Evolutionary conservation across 352 stramenopile genomes (phyloP), one percentile per base, ranked within the genome.

Genomic region (Achlya hypogyna): DNA sequence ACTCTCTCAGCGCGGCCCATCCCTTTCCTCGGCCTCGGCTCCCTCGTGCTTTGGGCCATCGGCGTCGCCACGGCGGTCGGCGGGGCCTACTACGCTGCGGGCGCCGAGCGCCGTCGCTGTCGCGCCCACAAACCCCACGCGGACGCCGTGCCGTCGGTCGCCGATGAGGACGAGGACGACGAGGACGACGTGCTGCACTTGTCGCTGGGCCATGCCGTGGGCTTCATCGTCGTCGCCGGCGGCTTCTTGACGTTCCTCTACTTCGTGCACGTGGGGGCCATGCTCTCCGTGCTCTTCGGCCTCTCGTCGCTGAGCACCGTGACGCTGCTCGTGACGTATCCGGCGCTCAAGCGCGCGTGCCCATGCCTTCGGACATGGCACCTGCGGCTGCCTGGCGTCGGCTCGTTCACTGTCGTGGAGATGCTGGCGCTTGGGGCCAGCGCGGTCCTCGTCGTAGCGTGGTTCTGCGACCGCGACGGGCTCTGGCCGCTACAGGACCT

Each of bases 401-500:
- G 64, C 20, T 28, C 34, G 20, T 16, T 82, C 1, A 72, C 71
- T 14, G 77, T 86, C 35, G 75, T 77, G 4, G 83, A 91, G 40
- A 9, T 89, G 0, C 34, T 90, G 2, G 81, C 79, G 0, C 42
- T 87, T 5, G 12, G 78, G 0, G 47, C 69, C 2, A 87, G 75
- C 52, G 62, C 68, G 5, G 22, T 58, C 8, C 69, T 89, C 54
- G 78, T 74, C 2, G 28, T 80, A 9, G 60, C 86, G 31, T 92
- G 84, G 84, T 89, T 87, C 51, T 16, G 89, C 18, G 67, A 86
- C 25, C 76, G 81, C 38, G 78, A 77, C 47, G 74, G 73, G 54
- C 88, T 73, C 31, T 98, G 91, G 91, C 70, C 87, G 5, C 66
- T 97, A 1, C 92, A 98, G 74, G 87, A 98, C 65, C 53, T 97